Base-by-base conservation (phyloP, 176 grass and related monocot genomes). In the Pontederia paniculata region DNA sequence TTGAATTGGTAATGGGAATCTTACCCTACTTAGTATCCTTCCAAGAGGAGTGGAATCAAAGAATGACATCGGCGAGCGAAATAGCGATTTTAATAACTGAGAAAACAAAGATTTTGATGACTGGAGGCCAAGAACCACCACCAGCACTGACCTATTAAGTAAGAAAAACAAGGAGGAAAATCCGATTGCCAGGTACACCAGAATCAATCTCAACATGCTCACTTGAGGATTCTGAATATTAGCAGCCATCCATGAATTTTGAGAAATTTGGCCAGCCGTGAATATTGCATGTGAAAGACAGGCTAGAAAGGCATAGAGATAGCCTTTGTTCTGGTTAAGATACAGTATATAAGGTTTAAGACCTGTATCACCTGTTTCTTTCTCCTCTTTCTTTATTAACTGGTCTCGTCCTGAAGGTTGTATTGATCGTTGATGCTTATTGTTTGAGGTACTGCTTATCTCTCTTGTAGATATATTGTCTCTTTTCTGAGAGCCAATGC, bases 161-260 rank as follows among this genome's bases (percentile, higher is more conserved):
- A 91, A 66, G 65, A 98, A 78, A 61, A 88, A 55, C n/a, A 91
- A 0, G 1, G 93, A 55, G 51, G 66, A n/a, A 59, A 79, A 59
- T 54, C 93, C 86, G 47, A 98, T 81, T 65, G 41, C 66, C 19
- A 91, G 68, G 65, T 97, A 98, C 58, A 98, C 93, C 42, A 54
- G 65, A 55, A 90, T 91, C 71, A 98, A 69, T 52, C 77, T 81
- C 13, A 98, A 75, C 12, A 58, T 67, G 58, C 77, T 83, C 57
- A 98, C 71, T 74, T 65, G 42, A 62, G 83, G 61, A 67, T 84
- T 84, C 48, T 98, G 48, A 65, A 98, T 72, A 71, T 91, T 88
- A 41, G 93, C 77, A 55, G 93, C 86, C 83, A 98, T 84, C 93
- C 93, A 98, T 55, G 86, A 77, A 58, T 90, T 97, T 58, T 90